Evolutionary conservation across 1,139 yeast genomes (phyloP), one percentile per base, ranked within the genome.

Genomic region (Suhomyces terraborum): DNA sequence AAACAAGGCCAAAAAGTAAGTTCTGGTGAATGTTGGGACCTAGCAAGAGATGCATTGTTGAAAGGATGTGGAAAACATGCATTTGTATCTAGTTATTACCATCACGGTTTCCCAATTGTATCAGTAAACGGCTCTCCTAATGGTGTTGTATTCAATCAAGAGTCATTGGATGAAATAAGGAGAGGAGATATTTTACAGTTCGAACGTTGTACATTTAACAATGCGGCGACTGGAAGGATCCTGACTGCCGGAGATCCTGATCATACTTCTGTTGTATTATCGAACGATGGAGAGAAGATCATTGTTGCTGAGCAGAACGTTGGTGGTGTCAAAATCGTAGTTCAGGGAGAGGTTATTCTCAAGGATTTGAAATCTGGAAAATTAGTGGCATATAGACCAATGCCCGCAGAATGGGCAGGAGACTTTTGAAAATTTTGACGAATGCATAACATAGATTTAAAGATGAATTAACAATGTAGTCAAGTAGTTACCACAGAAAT

Each of bases 1-100:
- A 70, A 71, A 32, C 54, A 64, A 35, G 85, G 84, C 1, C 67
- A 69, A 35, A 69, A 69, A 41, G 85, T 84, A 6, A 88, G 87
- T 2, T 62, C 77, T 38, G 93, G 93, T 8, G 91, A 84, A 55
- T 84, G 93, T 61, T 84, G 91, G 91, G 85, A 86, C 31, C 68
- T 84, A 45, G 91, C 88, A 1, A 73, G 74, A 39, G 79, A 80
- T 40, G 88, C 88, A 0, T 64, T 84, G 28, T 63, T 66, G 36
- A 73, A 76, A 43, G 81, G 82, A 0, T 79, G 85, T 50, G 83
- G 83, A 0, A 79, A 77, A 17, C 77, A 75, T 51, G 88, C 88
- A 0, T 73, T 83, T 63, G 73, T 75, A 1, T 75, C 84, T 8
- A 68, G 70, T 16, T 80, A 80, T 19, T 58, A 62, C 12, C 69